Base-by-base conservation (phyloP, 2,329 filamentous ascomycete genomes). In the Aspergillus pseudotamarii region DNA sequence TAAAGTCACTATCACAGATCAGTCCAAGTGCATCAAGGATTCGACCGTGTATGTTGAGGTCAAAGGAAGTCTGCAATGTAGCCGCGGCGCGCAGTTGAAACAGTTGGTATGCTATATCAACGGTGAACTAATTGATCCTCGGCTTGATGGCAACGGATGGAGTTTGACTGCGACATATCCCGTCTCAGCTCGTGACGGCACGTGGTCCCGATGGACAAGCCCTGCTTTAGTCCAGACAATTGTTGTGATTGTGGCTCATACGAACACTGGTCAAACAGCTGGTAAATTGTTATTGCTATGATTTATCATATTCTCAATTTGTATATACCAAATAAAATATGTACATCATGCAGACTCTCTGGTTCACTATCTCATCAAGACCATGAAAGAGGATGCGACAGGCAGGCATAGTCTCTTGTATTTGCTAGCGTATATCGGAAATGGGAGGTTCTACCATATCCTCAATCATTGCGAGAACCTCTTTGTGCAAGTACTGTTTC, bases 391-490 rank as follows among this genome's bases (percentile, higher is more conserved):
- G 23, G 28, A 19, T 28, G 6, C 19, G 26, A 16, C 23, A n/a
- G 2, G 3, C 28, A 51, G 14, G 4, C 28, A 32, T 34, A 23
- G 3, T 16, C 48, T 34, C n/a, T 11, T 21, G 14, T 32, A 11
- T 34, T 48, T n/a, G 16, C 28, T 51, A 51, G 19, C 26, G 21
- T 21, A 10, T 6, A 51, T 51, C 28, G n/a, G 30, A n/a, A 10
- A 51, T 21, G 9, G 1, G 8, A 6, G 48, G 9, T 21, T 66
- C 65, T 58, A 71, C 64, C 64, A 73, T 72, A 64, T 73, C 71
- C 48, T 73, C 69, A 53, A 73, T 71, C 71, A 73, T 73, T 2
- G 64, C 69, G 30, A 71, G 51, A 9, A 72, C 67, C 23, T 68
- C 68, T 12, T 66, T 67, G 28, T 73, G 71, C 19, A 73, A 45